These are phyloP conservation scores for Selaginella tamariscina DNA, from an alignment of 75 land plant species.

Conservation along the genomic window DNA sequence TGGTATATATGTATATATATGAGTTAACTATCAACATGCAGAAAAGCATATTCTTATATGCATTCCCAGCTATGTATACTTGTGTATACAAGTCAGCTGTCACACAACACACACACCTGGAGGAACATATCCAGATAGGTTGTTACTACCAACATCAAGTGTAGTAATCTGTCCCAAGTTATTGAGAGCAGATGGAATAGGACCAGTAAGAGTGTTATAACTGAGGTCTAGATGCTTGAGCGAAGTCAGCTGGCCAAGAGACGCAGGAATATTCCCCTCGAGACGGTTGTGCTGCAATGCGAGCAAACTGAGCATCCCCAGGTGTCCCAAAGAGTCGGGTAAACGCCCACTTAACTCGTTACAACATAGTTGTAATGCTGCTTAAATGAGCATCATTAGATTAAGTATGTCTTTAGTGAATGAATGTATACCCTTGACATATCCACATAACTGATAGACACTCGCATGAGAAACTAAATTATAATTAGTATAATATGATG, in stretches of 20 bases:
- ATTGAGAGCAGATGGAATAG: slow-evolving; percentile 55
- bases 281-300: slow-evolving; percentile 55
- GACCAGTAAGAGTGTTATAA: slow-evolving; percentile 54
- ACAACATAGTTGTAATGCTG: slow-evolving; percentile 79
- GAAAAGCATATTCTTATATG: too few relatives aligned
- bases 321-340: slow-evolving; percentile 41
- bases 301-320: slow-evolving; percentile 50
- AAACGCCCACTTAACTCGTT: slow-evolving; percentile 53
- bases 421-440: too few relatives aligned
- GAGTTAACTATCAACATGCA: too few relatives aligned
- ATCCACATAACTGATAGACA: too few relatives aligned
- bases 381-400: slow-evolving; percentile 6
- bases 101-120: too few relatives aligned
- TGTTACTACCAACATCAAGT: slow-evolving; percentile 60
- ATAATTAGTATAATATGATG: too few relatives aligned
- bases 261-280: slow-evolving; percentile 64
- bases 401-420: too few relatives aligned
- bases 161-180: slow-evolving; percentile 35
- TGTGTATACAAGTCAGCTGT: too few relatives aligned
- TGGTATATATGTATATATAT: too few relatives aligned
- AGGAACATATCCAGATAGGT: not conserved
- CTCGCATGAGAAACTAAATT: too few relatives aligned
- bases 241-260: slow-evolving; percentile 37
- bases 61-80: too few relatives aligned
- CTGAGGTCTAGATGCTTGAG: slow-evolving; percentile 57